Evolutionary conservation across 108 stramenopile genomes (phyloP), one percentile per base, ranked within the genome.

Genomic region (Skeletonema menzelii): DNA sequence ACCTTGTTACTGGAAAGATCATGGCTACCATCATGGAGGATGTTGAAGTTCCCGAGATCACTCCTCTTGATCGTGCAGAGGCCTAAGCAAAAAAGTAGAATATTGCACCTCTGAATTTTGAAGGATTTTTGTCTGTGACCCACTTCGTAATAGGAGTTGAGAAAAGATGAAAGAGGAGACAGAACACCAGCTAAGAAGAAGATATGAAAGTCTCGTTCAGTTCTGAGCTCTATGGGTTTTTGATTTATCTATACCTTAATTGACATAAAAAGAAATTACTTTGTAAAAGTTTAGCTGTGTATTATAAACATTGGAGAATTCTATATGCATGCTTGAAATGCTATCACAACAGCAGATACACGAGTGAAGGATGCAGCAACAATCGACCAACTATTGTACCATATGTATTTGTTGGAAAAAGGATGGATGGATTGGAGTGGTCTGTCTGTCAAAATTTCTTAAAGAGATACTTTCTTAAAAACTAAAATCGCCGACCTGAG

Each of bases 1-100:
- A 99, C 85, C 74, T 98, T 42, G 98, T 98, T 22, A 97, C 93
- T 20, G 95, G 95, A 72, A 97, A 95, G 86, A 95, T 99, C 77
- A 94, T 98, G 93, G 70, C 85, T 58, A 98, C 98, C 58, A 94
- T 93, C 77, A 96, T 92, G 92, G 89, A 79, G 65, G 80, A 82
- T 49, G 76, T 82, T 19, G 88, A 91, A 22, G 93, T 78, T 15
- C 88, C 90, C 17, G 91, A 86, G 49, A 82, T 94, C 63, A 47
- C 68, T 19, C 86, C 89, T 17, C 64, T 88, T 53, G 75, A 91
- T 75, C 87, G 83, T 62, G 72, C 64, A 34, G 77, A 75, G 64
- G 90, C 86, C 1, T 91, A 91, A 72, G 64, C 35, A 31, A 40
- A 42, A 55, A 55, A 22, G 53, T 49, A 55, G 22, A 24, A 53